Percentiles rank a stretch among this genome's conserved stretches.
phyloP scores from a whole-genome alignment of 2,329 filamentous ascomycete species.

The Aureobasidium melanogenum region DNA sequence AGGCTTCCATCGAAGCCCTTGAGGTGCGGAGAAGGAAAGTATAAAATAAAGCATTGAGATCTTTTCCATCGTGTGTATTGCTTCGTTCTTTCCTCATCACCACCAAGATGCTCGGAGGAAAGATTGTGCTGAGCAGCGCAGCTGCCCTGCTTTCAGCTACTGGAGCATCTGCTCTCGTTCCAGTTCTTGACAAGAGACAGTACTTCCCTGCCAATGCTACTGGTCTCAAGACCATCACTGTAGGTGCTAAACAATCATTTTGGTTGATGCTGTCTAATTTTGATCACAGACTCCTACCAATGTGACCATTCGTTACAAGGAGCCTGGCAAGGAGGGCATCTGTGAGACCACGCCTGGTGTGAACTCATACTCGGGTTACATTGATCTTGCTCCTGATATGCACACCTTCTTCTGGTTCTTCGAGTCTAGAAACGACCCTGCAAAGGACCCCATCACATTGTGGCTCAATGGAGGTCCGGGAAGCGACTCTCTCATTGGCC shows the following conservation, averaged over 20 bases:
- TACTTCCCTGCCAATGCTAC: slow-evolving; percentile 30
- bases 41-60: neutral
- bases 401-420: slow-evolving; percentile 56
- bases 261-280: neutral
- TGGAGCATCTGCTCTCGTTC: neutral
- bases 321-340: slow-evolving; percentile 39
- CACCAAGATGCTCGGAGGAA: slow-evolving; percentile 1
- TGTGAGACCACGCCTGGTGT: slow-evolving; percentile 47
- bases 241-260: neutral
- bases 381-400: slow-evolving; percentile 23
- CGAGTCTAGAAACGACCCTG: slow-evolving; percentile 47
- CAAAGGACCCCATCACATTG: slow-evolving; percentile 47
- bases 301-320: slow-evolving; percentile 42
- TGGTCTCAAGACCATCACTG: slow-evolving; percentile 35
- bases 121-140: neutral
- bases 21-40: neutral
- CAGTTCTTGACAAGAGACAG: slow-evolving; percentile 7
- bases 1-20: neutral
- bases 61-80: neutral
- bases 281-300: slow-evolving; percentile 28
- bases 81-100: neutral
- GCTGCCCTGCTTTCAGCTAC: neutral
- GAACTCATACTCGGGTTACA: slow-evolving; percentile 39
- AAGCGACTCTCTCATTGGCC: slow-evolving; percentile 44
- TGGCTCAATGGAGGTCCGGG: slow-evolving; percentile 56